Evolutionary conservation across 2,329 filamentous ascomycete species (phyloP).

Genomic region (Aspergillus latus): DNA sequence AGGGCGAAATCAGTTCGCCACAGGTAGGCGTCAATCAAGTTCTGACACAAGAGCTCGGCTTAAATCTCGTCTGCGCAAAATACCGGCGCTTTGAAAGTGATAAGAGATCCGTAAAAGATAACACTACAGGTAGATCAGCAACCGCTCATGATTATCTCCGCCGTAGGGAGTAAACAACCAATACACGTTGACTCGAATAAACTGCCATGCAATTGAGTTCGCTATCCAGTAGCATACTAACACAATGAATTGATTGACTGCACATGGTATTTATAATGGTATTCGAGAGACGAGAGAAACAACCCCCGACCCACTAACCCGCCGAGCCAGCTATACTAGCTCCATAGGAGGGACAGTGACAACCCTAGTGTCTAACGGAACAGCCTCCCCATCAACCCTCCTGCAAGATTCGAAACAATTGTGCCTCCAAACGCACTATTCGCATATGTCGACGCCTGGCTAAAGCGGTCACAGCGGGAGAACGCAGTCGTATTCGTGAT

Average conservation of each 20-base stretch:
- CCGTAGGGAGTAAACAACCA: too few species aligned
- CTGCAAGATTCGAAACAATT: conserved; percentile 55
- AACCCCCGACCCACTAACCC: not conserved
- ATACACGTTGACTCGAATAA: too few species aligned
- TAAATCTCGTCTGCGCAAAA: too few species aligned
- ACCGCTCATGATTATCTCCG: too few species aligned
- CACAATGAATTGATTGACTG: not conserved
- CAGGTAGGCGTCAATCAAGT: too few species aligned
- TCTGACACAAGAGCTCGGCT: too few species aligned
- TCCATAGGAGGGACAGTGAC: not conserved
- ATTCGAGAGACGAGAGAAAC: not conserved
- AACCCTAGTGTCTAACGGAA: conserved; percentile 44
- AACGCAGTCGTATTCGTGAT: conserved; percentile 55
- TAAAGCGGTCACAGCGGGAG: conserved; percentile 53
- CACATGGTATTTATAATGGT: not conserved
- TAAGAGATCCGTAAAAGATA: too few species aligned
- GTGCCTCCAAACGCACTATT: conserved; percentile 56
- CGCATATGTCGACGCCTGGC: conserved; percentile 59
- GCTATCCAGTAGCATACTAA: not conserved
- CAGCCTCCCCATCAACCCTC: conserved; percentile 55
- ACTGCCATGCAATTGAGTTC: not conserved
- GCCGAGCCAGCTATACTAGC: not conserved
- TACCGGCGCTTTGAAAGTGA: too few species aligned
- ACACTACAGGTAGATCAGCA: too few species aligned
- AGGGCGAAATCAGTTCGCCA: too few species aligned